A percentile compares a stretch with the other conserved stretches of the same genome.
phyloP scores from a whole-genome alignment of 768 basidiomycete species.

The Collybiopsis luxurians region DNA sequence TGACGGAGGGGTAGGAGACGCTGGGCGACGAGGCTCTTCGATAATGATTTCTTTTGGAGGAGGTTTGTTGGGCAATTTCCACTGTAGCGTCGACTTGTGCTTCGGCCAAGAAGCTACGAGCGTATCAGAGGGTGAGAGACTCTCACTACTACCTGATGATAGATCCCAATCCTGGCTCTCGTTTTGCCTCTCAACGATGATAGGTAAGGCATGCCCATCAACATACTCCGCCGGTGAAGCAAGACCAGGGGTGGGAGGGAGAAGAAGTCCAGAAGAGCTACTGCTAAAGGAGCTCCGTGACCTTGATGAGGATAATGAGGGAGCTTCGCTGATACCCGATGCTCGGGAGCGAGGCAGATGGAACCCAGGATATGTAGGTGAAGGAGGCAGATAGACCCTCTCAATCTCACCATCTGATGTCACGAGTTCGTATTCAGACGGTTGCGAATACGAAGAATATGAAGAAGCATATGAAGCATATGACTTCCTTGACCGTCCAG shows the following conservation, averaged over 20 bases:
- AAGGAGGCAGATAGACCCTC: constrained; percentile 17
- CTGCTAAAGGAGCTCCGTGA: constrained; percentile 34
- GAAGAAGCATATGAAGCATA: constrained; percentile 9
- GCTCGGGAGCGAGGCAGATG: constrained; percentile 30
- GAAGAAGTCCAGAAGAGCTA: constrained; percentile 24
- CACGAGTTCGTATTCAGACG: constrained; percentile 34
- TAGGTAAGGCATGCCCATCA: constrained; percentile 24
- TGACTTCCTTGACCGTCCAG: constrained; percentile 10
- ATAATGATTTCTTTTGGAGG: background rate
- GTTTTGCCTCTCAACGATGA: constrained; percentile 34
- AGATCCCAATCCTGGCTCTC: constrained; percentile 16
- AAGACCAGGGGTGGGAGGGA: constrained; percentile 29
- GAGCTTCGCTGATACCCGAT: constrained; percentile 38
- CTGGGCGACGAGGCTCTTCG: constrained; percentile 16
- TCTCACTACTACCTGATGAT: background rate
- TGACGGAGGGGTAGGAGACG: background rate
- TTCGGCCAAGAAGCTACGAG: constrained; percentile 21
- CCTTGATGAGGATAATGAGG: constrained; percentile 43
- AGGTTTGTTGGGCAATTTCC: background rate
- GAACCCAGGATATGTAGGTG: constrained; percentile 18
- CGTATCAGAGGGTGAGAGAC: constrained; percentile 1
- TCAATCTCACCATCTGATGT: constrained; percentile 20
- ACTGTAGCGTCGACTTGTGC: constrained; percentile 18
- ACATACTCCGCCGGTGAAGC: constrained; percentile 19
- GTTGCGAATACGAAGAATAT: constrained; percentile 21